Evolutionary conservation across 805 yeast genomes (phyloP).

Genomic region (Kodamaea neixiangensis): DNA sequence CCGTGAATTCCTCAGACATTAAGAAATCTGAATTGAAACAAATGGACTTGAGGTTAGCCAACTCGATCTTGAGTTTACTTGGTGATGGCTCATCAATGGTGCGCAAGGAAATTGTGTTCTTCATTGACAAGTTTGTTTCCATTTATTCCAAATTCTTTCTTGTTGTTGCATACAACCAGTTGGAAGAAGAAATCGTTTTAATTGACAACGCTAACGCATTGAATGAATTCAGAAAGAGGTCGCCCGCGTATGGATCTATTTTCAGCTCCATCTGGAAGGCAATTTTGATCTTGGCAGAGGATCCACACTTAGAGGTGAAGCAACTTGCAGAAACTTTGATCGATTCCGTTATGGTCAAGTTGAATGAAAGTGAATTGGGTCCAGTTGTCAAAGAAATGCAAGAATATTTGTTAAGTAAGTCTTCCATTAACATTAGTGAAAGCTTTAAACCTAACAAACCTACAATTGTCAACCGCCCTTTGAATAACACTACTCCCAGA

Average conservation of each 20-base stretch:
- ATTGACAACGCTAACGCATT: conserved; percentile 61
- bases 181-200: conserved; percentile 75
- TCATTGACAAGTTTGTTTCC: conserved; percentile 71
- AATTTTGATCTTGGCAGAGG: conserved; percentile 74
- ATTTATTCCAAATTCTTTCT: conserved; percentile 73
- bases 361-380: conserved; percentile 66
- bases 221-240: conserved; percentile 62
- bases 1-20: conserved; percentile 28
- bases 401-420: conserved; percentile 56
- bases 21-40: conserved; percentile 53
- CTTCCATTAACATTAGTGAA: conserved; percentile 40
- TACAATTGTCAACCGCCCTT: conserved; percentile 30
- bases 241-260: conserved; percentile 85
- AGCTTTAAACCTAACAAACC: conserved; percentile 43
- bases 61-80: conserved; percentile 63
- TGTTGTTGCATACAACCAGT: conserved; percentile 82
- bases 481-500: conserved; percentile 18
- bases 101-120: conserved; percentile 78
- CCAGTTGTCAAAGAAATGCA: conserved; percentile 68
- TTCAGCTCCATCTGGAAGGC: conserved; percentile 89
- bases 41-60: conserved; percentile 71
- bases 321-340: conserved; percentile 71
- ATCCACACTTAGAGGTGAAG: conserved; percentile 82
- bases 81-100: conserved; percentile 91
- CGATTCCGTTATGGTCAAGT: conserved; percentile 65